Conservation (phyloP, 2,329 filamentous ascomycete species). For the Dactylellina haptotyla region DNA sequence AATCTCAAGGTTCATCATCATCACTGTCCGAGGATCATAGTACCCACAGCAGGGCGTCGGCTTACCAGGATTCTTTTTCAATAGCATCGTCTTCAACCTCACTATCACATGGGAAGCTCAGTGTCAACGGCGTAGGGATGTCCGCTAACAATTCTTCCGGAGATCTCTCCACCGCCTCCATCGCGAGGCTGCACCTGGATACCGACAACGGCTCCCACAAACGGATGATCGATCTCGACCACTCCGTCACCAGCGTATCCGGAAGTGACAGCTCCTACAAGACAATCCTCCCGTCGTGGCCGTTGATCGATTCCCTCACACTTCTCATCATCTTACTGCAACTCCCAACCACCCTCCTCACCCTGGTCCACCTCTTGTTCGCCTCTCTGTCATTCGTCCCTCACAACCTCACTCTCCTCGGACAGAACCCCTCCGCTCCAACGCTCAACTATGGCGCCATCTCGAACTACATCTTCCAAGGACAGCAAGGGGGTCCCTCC, state of each 20-base stretch:
- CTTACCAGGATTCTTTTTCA: conserved; percentile 29
- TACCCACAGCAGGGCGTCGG: conserved; percentile 23
- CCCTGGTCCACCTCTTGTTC: conserved; percentile 68
- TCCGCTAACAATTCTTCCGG: conserved; percentile 45
- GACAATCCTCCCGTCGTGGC: conserved; percentile 68
- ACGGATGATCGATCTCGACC: conserved; percentile 58
- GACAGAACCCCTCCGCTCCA: conserved; percentile 65
- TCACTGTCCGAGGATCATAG: conserved; percentile 46
- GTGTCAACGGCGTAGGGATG: conserved; percentile 39
- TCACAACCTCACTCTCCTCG: conserved; percentile 61
- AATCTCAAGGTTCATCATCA: conserved; percentile 53
- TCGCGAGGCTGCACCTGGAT: conserved; percentile 54
- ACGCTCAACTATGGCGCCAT: conserved; percentile 65
- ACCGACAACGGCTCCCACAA: conserved; percentile 55
- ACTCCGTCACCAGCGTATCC: conserved; percentile 52
- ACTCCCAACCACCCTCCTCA: conserved; percentile 67
- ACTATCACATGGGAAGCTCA: conserved; percentile 34
- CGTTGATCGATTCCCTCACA: conserved; percentile 69
- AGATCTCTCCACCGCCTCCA: conserved; percentile 55
- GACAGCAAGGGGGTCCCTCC: conserved; percentile 67
- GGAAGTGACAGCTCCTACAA: conserved; percentile 49
- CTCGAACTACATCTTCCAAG: conserved; percentile 64
- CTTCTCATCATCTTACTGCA: conserved; percentile 69
- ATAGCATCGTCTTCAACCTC: neutral
- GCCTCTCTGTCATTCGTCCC: conserved; percentile 69